Percentiles rank a stretch among this genome's conserved stretches.
phyloP scores from a whole-genome alignment of 176 grass and related monocot genomes.

The Eragrostis curvula region DNA sequence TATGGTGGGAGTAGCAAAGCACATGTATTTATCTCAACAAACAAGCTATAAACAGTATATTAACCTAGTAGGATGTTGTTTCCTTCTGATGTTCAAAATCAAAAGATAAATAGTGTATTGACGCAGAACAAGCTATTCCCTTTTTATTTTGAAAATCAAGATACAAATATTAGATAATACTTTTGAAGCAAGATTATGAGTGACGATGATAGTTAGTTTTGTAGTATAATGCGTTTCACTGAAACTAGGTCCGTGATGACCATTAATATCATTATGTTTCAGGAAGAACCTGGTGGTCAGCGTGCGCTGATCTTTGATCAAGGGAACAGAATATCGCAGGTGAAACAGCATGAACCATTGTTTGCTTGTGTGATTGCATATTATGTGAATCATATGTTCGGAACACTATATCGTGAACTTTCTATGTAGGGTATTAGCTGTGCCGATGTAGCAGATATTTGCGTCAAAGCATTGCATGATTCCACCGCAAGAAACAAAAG shows the following conservation, averaged over 20 bases:
- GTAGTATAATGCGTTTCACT: neutral
- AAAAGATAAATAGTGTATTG: constrained; percentile 8
- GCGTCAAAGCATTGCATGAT: constrained; percentile 54
- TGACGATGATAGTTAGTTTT: constrained; percentile 2
- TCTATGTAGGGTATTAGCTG: constrained; percentile 85
- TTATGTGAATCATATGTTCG: neutral
- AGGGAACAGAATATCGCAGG: constrained; percentile 96
- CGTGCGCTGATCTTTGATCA: constrained; percentile 98
- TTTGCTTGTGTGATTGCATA: neutral
- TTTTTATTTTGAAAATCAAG: constrained; percentile 1
- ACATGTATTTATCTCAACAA: neutral
- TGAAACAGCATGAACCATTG: constrained; percentile 41
- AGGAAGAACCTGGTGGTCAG: constrained; percentile 99
- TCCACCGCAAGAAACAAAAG: constrained; percentile 99
- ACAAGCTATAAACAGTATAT: neutral
- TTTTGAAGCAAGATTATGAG: neutral
- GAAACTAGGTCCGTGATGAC: constrained; percentile 6
- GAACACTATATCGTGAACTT: constrained; percentile 27
- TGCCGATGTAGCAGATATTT: constrained; percentile 97
- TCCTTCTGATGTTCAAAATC: neutral
- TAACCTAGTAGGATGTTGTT: neutral
- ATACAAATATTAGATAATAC: neutral
- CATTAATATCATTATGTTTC: constrained; percentile 18
- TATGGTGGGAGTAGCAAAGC: neutral
- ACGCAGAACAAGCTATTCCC: neutral